phyloP scores from a whole-genome alignment of 257 asterid genomes.

The Ajuga chamaepitys region DNA sequence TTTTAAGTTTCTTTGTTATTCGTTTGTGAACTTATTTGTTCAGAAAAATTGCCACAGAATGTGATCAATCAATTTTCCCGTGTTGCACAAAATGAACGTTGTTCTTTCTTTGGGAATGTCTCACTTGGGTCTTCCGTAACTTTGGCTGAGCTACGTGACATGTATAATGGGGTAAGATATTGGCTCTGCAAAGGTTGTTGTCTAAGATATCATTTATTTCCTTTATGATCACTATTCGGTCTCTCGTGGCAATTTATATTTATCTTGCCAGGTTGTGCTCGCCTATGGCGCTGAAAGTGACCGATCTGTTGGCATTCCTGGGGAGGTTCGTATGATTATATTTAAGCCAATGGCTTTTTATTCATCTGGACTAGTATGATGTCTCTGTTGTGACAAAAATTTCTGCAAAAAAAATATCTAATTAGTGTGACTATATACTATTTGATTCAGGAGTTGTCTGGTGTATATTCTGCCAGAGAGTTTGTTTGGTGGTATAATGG shows the following conservation, averaged over 20 bases:
- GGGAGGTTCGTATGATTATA: conserved; percentile 50
- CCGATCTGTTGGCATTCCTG: conserved; percentile 70
- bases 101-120: conserved; percentile 85
- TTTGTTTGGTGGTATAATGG: conserved; percentile 99
- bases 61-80: conserved; percentile 86
- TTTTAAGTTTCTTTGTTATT: conserved; percentile 5
- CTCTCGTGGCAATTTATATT: neutral
- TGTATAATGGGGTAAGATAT: conserved; percentile 71
- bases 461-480: conserved; percentile 78
- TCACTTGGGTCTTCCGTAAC: conserved; percentile 69
- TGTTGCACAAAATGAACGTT: conserved; percentile 60
- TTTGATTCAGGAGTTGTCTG: conserved; percentile 46
- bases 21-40: conserved; percentile 33
- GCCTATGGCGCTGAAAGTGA: conserved; percentile 98
- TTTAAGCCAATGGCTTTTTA: neutral
- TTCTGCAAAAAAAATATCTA: neutral
- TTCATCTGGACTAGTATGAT: neutral
- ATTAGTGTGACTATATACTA: conserved; percentile 1
- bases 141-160: conserved; percentile 65
- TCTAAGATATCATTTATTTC: neutral
- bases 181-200: conserved; percentile 3
- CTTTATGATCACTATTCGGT: neutral
- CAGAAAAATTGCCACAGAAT: conserved; percentile 49
- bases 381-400: neutral
- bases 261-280: conserved; percentile 66